Conservation (phyloP, 768 basidiomycete genomes). For the Termitomyces eurrhizus region DNA sequence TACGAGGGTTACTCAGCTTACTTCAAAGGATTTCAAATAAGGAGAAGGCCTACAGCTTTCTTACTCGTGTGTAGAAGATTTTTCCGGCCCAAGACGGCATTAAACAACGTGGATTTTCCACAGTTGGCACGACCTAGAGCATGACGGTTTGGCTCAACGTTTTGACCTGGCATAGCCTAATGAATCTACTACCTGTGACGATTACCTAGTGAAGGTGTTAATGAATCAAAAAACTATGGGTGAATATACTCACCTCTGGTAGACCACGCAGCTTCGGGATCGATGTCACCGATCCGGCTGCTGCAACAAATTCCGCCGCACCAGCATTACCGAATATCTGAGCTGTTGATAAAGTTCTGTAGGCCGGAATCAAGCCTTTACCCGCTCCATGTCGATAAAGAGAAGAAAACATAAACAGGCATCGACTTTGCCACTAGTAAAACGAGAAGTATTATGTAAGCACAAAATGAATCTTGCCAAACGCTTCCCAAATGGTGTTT, state of each 20-base stretch:
- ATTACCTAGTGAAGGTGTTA: slow-evolving; percentile 29
- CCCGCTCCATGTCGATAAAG: slow-evolving; percentile 6
- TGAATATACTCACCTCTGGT: slow-evolving; percentile 34
- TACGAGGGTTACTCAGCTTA: background rate
- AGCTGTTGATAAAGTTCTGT: slow-evolving; percentile 11
- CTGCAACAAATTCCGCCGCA: slow-evolving; percentile 35
- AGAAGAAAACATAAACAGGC: slow-evolving; percentile 8
- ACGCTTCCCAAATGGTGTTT: background rate
- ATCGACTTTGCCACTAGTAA: background rate
- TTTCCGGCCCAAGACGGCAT: slow-evolving; percentile 58
- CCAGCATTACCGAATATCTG: slow-evolving; percentile 26
- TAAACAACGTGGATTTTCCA: slow-evolving; percentile 74
- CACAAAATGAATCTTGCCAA: background rate
- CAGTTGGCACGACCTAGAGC: slow-evolving; percentile 70
- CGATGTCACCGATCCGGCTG: slow-evolving; percentile 31
- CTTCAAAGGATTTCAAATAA: background rate
- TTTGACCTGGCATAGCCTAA: background rate
- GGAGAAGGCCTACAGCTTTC: slow-evolving; percentile 53
- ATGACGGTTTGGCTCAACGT: background rate
- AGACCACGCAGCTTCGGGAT: slow-evolving; percentile 38
- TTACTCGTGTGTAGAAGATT: slow-evolving; percentile 61
- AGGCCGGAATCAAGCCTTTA: background rate
- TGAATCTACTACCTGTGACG: slow-evolving; percentile 32
- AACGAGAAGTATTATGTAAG: slow-evolving; percentile 10
- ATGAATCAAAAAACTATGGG: background rate